Evolutionary conservation across 148 eudicot species (phyloP), one percentile per base, ranked within the genome.

Genomic region (Camellia granthamiana): DNA sequence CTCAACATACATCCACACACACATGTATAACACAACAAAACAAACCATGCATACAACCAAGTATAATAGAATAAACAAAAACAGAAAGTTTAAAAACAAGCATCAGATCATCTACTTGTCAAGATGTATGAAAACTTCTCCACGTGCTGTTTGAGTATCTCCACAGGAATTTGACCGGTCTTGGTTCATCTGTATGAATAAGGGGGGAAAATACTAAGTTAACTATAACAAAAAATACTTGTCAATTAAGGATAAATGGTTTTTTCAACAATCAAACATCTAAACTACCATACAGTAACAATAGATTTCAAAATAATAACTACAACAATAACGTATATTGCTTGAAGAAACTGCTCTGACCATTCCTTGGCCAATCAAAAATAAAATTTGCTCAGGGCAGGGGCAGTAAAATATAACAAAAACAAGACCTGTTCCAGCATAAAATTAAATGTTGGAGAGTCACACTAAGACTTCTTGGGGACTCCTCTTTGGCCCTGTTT

Each of bases 171-270:
- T 68, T 41, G 75, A 80, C 75, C n/a, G 81, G 65, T 75, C 69
- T 62, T 78, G 83, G 58, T 85, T 86, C 87, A 86, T 84, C 92
- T 90, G 82, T 46, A 21, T 64, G 70, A 72, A 11, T 41, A 77
- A 19, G 4, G 21, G 6, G 59, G 41, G 76, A 12, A 77, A 54
- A 6, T 56, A 49, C 30, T n/a, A 44, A 70, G n/a, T 81, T 4
- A 69, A 38, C 13, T 66, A 43, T 23, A 52, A 72, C 43, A 52
- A 42, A 52, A 11, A 18, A 70, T 44, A 72, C 43, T 42, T 4
- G 75, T 52, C 75, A 19, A 14, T 44, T 6, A 15, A n/a, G 30
- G n/a, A 8, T 47, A 47, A 46, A 47, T 19, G 10, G 38, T 9
- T 10, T 70, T 18, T 70, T 1, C n/a, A 70, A 69, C 21, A 44